Evolutionary conservation across 2,329 filamentous ascomycete species (phyloP), one percentile per base, ranked within the genome.

Genomic region (Arthrobotrys megalospora): DNA sequence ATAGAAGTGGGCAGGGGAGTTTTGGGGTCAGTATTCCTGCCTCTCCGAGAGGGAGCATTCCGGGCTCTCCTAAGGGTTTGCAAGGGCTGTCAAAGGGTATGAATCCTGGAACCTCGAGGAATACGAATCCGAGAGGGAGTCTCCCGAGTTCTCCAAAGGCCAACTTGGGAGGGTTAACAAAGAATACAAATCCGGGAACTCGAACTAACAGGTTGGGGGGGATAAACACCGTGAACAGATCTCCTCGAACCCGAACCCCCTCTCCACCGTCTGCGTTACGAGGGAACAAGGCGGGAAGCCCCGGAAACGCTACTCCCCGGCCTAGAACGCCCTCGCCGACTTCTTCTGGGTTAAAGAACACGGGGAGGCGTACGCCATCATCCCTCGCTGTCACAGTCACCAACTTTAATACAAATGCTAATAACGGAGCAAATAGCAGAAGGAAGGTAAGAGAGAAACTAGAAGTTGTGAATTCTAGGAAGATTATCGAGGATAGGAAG

Each of bases 401-500:
- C 10, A 19, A 24, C 4, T 12, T n/a, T 3, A 43, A 41, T 52
- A 52, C 11, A 10, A 60, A 60, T 10, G 6, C 10, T 19, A 19
- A n/a, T 7, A 24, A n/a, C 10, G 53, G 16, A 11, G 14, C 7
- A 1, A 21, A 58, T 43, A 34, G 36, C 19, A 28, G 43, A 24
- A 41, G 36, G n/a, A 43, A 36, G 8, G 24, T 64, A 12, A 16
- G 43, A 19, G 60, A 64, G 28, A 64, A 64, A 14, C 12, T 64
- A 6, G 21, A 63, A 32, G 38, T 43, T 43, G n/a, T 65, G 12
- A 10, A 63, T 19, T 52, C 36, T 12, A 67, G 14, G 21, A 34
- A 63, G 24, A 45, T 67, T 16, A 60, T 52, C 24, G 50, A 69
- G 19, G 55, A 64, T 11, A 24, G 64, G 21, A 58, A 75, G 45